A percentile compares a stretch with the other conserved stretches of the same genome.
Conservation (phyloP, 1,284 basidiomycete genomes). For the Chondrostereum purpureum region DNA sequence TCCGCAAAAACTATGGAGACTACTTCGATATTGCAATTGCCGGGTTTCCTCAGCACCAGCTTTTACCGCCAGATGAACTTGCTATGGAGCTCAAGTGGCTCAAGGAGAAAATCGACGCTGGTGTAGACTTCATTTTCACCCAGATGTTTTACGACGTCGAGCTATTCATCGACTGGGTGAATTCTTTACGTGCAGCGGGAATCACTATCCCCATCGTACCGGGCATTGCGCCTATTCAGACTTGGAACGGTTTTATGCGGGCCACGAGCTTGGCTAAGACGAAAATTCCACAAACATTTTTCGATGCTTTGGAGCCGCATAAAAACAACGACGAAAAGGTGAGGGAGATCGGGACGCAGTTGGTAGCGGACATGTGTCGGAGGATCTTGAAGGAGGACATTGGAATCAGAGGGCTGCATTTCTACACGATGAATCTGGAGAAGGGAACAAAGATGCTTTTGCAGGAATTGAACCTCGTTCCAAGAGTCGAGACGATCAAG, state of each 20-base stretch:
- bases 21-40: constrained; percentile 94
- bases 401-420: constrained; percentile 84
- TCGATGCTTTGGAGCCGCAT: constrained; percentile 81
- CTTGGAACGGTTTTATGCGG: constrained; percentile 93
- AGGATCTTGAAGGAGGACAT: constrained; percentile 72
- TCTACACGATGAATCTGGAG: constrained; percentile 98
- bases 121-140: constrained; percentile 88
- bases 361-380: constrained; percentile 86
- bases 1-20: constrained; percentile 75
- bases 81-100: constrained; percentile 82
- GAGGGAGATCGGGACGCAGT: constrained; percentile 79
- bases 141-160: constrained; percentile 95
- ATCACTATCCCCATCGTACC: constrained; percentile 95
- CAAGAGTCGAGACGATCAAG: constrained; percentile 80
- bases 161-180: constrained; percentile 82
- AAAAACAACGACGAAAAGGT: constrained; percentile 92
- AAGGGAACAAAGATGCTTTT: constrained; percentile 91
- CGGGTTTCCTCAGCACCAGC: constrained; percentile 77
- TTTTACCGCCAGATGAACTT: constrained; percentile 65
- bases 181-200: constrained; percentile 74
- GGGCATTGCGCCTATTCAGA: constrained; percentile 96
- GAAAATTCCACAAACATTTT: constrained; percentile 74
- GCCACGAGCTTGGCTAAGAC: constrained; percentile 87
- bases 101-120: constrained; percentile 83
- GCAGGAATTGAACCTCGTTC: constrained; percentile 80